Evolutionary conservation across 2,329 filamentous ascomycete genomes (phyloP), one percentile per base, ranked within the genome.

Genomic region (Xylaria hypoxylon): DNA sequence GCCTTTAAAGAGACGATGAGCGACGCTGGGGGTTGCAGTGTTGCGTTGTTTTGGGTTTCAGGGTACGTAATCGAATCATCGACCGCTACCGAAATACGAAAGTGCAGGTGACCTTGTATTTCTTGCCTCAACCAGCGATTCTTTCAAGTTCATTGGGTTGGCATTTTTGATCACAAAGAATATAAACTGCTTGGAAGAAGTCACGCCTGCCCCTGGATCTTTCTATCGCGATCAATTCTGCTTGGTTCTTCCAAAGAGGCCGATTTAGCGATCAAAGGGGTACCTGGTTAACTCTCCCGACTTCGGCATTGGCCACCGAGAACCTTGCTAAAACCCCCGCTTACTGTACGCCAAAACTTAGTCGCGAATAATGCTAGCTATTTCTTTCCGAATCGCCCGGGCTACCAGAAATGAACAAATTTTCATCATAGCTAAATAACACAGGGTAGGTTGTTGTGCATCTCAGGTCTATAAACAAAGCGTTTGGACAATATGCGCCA

Each of bases 281-380:
- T 47, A 47, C 28, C 24, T 31, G 19, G 33, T 17, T n/a, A 8
- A n/a, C 31, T 38, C 26, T 5, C n/a, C 26, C 56, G 38, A 44
- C 8, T 45, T 42, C 24, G 38, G 26, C 48, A 56, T 48, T 42
- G 24, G 26, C n/a, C n/a, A n/a, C n/a, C n/a, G n/a, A n/a, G 15
- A 38, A 13, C 10, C 28, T 31, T 3, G 28, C 28, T 31, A 31
- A 31, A 44, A 59, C 38, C 40, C 62, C 48, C 59, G 62, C 65
- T 68, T 65, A 62, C 58, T 62, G 47, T 59, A 47, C 64, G n/a
- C 19, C 61, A 38, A 63, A 42, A 26, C 28, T 24, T 10, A 59
- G 17, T 38, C 6, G 22, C 10, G 24, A 33, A 47, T 17, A 4
- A 35, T 44, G 28, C 26, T 6, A 6, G 7, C 17, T 31, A 13